Evolutionary conservation across 106 monocot species (phyloP), one percentile per base, ranked within the genome.

Genomic region (Apostasia shenzhenica): DNA sequence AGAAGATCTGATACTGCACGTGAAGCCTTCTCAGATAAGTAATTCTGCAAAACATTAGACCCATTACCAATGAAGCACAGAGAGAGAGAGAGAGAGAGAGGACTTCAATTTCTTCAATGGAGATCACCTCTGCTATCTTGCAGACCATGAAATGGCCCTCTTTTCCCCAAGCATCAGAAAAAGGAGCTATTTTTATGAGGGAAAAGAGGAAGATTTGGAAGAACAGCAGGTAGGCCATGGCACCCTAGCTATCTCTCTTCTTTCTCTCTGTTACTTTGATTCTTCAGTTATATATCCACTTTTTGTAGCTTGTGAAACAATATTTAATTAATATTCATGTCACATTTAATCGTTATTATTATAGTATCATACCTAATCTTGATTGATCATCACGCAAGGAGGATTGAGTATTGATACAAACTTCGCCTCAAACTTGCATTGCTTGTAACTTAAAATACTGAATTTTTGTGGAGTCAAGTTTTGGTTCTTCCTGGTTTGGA

Each of bases 141-240:
- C 93, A 89, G 57, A 86, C 80, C 81, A 89, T 89, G 81, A 70
- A 89, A 67, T 93, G 93, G 41, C 93, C 93, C 67, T 86, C 75
- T 64, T 89, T 89, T 11, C 93, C 93, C 89, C 93, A 93, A 9
- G 81, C 89, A n/a, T 89, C 76, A 0, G 81, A 56, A 8, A 6
- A 12, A 11, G 49, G 75, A 57, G 73, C 70, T 39, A 71, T 68
- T 14, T 63, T 41, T 3, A 65, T 14, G 8, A 82, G 2, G 14
- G 67, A 53, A 48, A 88, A 26, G 67, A 82, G 43, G 71, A 82
- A 49, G 65, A 67, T 13, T 43, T 11, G 66, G 38, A 77, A 54
- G 9, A 67, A 44, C 2, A 54, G 52, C 11, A 45, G 61, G 40
- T 63, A 53, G 44, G 57, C 67, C 80, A 80, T 78, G 53, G 0